A percentile compares a stretch with the other conserved stretches of the same genome.
Evolutionary conservation across 73 alveolate species (phyloP).

Genomic region (Stentor coeruleus): DNA sequence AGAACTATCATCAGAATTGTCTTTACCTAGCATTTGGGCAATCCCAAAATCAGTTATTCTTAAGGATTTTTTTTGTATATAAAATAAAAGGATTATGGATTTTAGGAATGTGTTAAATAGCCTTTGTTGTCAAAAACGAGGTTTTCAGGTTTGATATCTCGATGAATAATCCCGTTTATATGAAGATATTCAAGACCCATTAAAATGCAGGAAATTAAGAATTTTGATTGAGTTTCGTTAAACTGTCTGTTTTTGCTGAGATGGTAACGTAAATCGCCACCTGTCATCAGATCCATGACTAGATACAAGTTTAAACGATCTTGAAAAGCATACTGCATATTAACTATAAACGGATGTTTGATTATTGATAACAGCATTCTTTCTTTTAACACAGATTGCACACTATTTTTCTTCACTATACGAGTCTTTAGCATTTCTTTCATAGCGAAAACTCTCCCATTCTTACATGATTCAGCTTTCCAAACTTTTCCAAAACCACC

Average conservation of each 20-base stretch:
- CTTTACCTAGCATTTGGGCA: constrained; percentile 73
- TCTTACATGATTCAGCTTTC: too few relatives aligned
- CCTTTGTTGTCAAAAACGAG: constrained; percentile 80
- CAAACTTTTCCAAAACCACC: too few relatives aligned
- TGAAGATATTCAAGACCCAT: constrained; percentile 78
- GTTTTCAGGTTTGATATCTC: constrained; percentile 95
- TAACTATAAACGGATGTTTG: constrained; percentile 76
- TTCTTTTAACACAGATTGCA: constrained; percentile 74
- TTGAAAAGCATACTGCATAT: constrained; percentile 90
- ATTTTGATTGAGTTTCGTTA: constrained; percentile 75
- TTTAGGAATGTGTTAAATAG: too few relatives aligned
- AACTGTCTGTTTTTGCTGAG: constrained; percentile 69
- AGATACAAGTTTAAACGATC: constrained; percentile 79
- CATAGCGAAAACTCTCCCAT: constrained; percentile 60
- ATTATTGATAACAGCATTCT: constrained; percentile 66
- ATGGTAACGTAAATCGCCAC: constrained; percentile 80
- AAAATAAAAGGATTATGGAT: too few relatives aligned
- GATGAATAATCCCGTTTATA: constrained; percentile 74
- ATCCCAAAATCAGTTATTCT: constrained; percentile 87
- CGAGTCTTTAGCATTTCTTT: constrained; percentile 27
- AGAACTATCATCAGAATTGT: constrained; percentile 77
- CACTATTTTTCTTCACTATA: constrained; percentile 75
- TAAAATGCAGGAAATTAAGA: constrained; percentile 63
- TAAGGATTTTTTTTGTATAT: constrained; percentile 63
- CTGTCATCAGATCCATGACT: constrained; percentile 86